A percentile compares a stretch with the other conserved stretches of the same genome.
phyloP scores from a whole-genome alignment of 2,329 filamentous ascomycete genomes.

The Scolecobasidium constrictum region DNA sequence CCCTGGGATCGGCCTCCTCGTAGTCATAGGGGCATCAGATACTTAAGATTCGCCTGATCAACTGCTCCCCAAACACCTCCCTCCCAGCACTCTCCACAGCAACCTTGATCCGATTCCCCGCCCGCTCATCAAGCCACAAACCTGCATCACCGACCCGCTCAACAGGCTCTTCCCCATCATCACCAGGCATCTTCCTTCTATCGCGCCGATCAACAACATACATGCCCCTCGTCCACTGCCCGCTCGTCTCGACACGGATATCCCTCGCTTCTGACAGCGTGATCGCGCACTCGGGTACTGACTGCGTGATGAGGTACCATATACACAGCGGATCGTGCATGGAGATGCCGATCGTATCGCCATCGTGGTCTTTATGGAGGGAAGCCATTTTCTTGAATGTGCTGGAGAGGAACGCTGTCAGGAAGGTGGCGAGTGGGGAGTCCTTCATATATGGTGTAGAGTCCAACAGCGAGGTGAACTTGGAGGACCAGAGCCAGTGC shows the following conservation, averaged over 20 bases:
- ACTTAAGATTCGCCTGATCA: slow-evolving; percentile 54
- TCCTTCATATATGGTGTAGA: slow-evolving; percentile 12
- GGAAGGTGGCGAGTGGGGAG: slow-evolving; percentile 36
- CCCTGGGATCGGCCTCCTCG: no score
- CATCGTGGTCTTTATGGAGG: slow-evolving; percentile 24
- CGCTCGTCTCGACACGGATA: slow-evolving; percentile 76
- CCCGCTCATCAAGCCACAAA: slow-evolving; percentile 62
- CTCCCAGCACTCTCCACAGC: slow-evolving; percentile 60
- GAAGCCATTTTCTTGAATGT: slow-evolving; percentile 36
- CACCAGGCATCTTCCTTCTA: slow-evolving; percentile 22
- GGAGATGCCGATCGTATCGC: slow-evolving; percentile 24
- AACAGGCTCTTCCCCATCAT: slow-evolving; percentile 30
- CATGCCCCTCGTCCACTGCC: slow-evolving; percentile 93
- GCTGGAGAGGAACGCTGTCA: slow-evolving; percentile 30
- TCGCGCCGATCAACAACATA: slow-evolving; percentile 69
- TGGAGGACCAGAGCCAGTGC: slow-evolving; percentile 30
- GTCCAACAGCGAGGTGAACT: slow-evolving; percentile 17
- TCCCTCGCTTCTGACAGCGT: slow-evolving; percentile 47
- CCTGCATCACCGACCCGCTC: slow-evolving; percentile 58
- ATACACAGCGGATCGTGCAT: slow-evolving; percentile 36
- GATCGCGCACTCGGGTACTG: not conserved
- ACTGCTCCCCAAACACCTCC: slow-evolving; percentile 51
- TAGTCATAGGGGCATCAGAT: no score
- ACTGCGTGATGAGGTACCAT: slow-evolving; percentile 22
- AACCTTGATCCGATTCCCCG: slow-evolving; percentile 71